phyloP scores from a whole-genome alignment of 2,329 filamentous ascomycete genomes.

The Diaporthe sp. region DNA sequence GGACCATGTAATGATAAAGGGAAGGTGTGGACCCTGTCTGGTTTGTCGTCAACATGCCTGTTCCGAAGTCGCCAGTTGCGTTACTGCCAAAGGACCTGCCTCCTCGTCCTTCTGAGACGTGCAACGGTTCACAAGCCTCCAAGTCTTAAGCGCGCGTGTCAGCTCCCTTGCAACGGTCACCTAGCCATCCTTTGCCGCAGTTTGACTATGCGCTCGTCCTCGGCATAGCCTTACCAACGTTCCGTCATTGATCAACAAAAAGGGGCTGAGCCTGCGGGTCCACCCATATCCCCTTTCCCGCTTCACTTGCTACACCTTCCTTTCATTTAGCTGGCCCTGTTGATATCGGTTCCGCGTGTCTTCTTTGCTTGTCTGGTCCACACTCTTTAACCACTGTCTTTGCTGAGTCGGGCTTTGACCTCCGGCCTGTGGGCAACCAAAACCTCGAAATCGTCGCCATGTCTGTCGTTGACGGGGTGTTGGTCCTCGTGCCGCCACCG shows the following conservation, averaged over 20 bases:
- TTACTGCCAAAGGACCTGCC: neutral
- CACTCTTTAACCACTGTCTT: neutral
- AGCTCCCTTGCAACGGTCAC: constrained; percentile 10
- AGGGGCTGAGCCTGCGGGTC: constrained; percentile 1
- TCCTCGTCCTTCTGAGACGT: neutral
- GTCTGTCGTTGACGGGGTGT: constrained; percentile 20
- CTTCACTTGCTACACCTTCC: neutral
- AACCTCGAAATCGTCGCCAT: neutral
- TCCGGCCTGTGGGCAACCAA: no score
- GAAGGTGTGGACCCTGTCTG: neutral
- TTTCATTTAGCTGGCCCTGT: neutral
- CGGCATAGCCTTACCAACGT: neutral
- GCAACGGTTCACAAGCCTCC: constrained; percentile 12
- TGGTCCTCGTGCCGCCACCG: constrained; percentile 45
- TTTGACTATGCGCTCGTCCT: neutral
- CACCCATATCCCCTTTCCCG: neutral
- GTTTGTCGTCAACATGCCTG: no score
- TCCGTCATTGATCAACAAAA: constrained; percentile 15
- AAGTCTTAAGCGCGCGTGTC: constrained; percentile 19
- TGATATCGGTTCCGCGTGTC: neutral
- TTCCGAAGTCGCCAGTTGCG: neutral
- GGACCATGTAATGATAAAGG: neutral
- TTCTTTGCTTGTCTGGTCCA: neutral
- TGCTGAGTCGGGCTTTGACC: neutral
- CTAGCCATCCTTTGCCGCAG: neutral